Evolutionary conservation across 2,329 filamentous ascomycete species (phyloP).

Genomic region (Aspergillus latus): DNA sequence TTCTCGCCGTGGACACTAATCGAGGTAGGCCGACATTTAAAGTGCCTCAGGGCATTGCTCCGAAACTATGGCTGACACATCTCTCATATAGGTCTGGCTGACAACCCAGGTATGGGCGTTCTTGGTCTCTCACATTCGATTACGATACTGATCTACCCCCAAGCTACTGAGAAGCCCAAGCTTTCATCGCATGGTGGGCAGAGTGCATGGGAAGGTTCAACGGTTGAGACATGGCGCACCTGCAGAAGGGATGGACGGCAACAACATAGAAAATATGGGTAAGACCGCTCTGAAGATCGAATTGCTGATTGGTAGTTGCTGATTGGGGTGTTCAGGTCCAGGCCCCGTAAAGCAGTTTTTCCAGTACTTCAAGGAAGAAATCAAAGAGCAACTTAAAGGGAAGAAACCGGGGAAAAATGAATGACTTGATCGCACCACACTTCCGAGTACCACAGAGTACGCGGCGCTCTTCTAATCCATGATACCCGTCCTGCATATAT

Average conservation of each 20-base stretch:
- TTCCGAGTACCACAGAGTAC: constrained; percentile 2
- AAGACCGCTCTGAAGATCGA: constrained; percentile 13
- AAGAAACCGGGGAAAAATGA: constrained; percentile 35
- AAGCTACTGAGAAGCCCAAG: constrained; percentile 45
- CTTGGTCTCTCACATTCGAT: neutral
- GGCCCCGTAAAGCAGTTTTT: constrained; percentile 36
- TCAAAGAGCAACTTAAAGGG: constrained; percentile 44
- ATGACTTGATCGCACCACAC: constrained; percentile 15
- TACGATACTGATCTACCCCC: constrained; percentile 13
- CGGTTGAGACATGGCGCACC: constrained; percentile 43
- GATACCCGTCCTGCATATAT: neutral
- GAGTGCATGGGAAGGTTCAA: constrained; percentile 44
- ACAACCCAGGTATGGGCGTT: constrained; percentile 36
- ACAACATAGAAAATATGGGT: constrained; percentile 40
- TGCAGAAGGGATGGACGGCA: constrained; percentile 45
- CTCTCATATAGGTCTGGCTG: constrained; percentile 35
- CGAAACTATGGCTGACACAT: constrained; percentile 14
- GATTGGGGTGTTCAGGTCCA: constrained; percentile 11
- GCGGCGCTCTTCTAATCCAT: constrained; percentile 2
- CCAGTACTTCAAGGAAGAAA: constrained; percentile 44
- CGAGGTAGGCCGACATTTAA: constrained; percentile 2
- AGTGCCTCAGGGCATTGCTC: neutral
- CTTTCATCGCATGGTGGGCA: constrained; percentile 46
- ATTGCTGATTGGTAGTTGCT: constrained; percentile 5
- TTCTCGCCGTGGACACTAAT: neutral